These are phyloP conservation scores for Hura crepitans DNA, from an alignment of 441 rosid species.

Conservation along the genomic window DNA sequence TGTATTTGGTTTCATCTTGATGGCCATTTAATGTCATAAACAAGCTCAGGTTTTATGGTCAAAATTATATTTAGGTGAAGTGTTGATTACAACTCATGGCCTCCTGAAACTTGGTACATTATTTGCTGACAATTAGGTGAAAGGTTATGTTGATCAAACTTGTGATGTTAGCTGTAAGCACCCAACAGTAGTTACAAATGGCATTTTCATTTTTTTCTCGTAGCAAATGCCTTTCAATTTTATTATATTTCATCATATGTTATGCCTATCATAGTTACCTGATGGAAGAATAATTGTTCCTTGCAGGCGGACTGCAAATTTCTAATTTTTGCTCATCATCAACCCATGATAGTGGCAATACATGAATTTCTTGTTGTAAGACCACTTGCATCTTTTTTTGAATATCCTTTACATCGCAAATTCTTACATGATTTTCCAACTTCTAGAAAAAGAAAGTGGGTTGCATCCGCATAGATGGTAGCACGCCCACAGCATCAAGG, in stretches of 20 bases:
- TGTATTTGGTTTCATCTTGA: not conserved
- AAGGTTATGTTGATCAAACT: not conserved
- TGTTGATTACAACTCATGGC: not conserved
- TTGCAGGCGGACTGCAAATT: constrained; percentile 97
- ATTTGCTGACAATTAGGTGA: not conserved
- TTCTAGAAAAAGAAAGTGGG: constrained; percentile 87
- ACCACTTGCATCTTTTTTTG: constrained; percentile 17
- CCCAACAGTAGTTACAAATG: not conserved
- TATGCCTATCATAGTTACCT: constrained; percentile 22
- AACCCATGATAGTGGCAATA: constrained; percentile 77
- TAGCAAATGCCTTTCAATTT: not conserved
- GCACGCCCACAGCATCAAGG: constrained; percentile 69
- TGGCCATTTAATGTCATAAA: not conserved
- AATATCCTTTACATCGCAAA: constrained; percentile 21
- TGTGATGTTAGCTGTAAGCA: not conserved
- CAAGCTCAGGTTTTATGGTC: not conserved
- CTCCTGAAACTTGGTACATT: not conserved
- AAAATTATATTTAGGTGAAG: not conserved
- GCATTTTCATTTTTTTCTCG: constrained; percentile 11
- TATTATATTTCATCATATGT: not conserved
- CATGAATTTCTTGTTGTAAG: constrained; percentile 79
- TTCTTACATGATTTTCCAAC: constrained; percentile 23
- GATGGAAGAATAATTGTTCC: constrained; percentile 21
- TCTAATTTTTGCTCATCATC: constrained; percentile 91
- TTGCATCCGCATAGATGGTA: constrained; percentile 88